A percentile compares a stretch with the other conserved stretches of the same genome.
Evolutionary conservation across 495 filamentous ascomycete genomes (phyloP).

Genomic region (Jackrogersella multiformis): DNA sequence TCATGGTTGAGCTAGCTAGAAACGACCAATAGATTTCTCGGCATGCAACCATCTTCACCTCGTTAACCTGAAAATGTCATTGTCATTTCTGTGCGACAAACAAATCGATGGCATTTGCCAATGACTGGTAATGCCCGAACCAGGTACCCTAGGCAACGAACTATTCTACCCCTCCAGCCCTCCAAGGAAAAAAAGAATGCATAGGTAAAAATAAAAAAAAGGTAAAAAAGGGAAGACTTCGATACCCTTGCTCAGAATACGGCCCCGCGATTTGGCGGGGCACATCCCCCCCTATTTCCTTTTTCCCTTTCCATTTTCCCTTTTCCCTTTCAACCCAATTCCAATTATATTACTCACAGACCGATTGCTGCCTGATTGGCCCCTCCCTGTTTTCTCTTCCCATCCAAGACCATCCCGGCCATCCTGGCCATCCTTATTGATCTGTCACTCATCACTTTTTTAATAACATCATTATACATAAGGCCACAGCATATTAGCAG

Average conservation of each 20-base stretch:
- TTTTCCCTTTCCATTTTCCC: conserved; percentile 7
- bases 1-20: background rate
- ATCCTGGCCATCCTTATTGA: background rate
- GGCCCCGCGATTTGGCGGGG: conserved; percentile 27
- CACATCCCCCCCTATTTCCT: conserved; percentile 25
- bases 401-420: conserved; percentile 10
- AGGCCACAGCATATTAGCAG: no score
- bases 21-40: conserved; percentile 25
- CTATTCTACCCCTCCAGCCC: conserved; percentile 28
- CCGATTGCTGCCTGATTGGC: conserved; percentile 42
- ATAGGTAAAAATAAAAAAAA: background rate
- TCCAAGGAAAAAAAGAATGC: conserved; percentile 2
- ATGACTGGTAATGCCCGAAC: conserved; percentile 28
- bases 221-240: conserved; percentile 6
- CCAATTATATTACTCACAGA: conserved; percentile 30
- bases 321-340: conserved; percentile 35
- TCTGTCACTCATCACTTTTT: conserved; percentile 32
- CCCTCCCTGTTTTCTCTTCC: conserved; percentile 32
- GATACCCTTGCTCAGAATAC: no score
- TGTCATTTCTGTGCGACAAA: conserved; percentile 37
- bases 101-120: conserved; percentile 39
- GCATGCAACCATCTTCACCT: conserved; percentile 21
- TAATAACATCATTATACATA: conserved; percentile 30
- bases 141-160: conserved; percentile 16
- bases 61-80: conserved; percentile 7